Percentiles rank a stretch among this genome's conserved stretches.
Evolutionary conservation across 805 yeast genomes (phyloP).

Genomic region (Metahyphopichia silvanorum): DNA sequence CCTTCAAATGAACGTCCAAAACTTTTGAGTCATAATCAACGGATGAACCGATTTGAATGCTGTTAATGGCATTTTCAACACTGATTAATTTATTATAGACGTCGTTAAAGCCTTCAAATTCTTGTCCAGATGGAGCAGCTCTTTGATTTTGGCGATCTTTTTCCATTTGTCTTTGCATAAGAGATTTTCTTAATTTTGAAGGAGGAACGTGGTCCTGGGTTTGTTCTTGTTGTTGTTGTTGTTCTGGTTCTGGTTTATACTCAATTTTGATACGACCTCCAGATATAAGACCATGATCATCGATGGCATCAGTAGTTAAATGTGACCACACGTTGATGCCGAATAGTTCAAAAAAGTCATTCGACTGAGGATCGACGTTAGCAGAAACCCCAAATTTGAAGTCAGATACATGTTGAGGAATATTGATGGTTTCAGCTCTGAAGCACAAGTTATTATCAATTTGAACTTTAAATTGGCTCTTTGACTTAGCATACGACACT

Average conservation of each 20-base stretch:
- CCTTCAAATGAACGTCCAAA: constrained; percentile 13
- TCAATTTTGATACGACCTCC: constrained; percentile 41
- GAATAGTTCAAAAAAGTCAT: constrained; percentile 64
- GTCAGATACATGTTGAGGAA: constrained; percentile 35
- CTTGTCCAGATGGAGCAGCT: constrained; percentile 3
- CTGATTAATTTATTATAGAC: constrained; percentile 5
- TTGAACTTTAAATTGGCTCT: constrained; percentile 57
- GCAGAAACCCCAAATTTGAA: constrained; percentile 57
- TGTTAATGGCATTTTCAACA: constrained; percentile 4
- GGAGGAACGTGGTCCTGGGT: constrained; percentile 11
- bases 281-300: constrained; percentile 51
- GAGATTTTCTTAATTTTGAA: constrained; percentile 25
- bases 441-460: constrained; percentile 70
- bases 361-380: constrained; percentile 22
- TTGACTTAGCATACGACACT: constrained; percentile 50
- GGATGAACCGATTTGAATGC: not conserved
- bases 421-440: constrained; percentile 52
- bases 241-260: constrained; percentile 10
- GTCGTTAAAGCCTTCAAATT: constrained; percentile 1
- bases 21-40: constrained; percentile 5
- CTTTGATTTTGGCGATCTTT: constrained; percentile 8
- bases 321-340: constrained; percentile 53
- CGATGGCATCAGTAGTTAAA: constrained; percentile 52
- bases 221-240: constrained; percentile 1
- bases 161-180: constrained; percentile 33